Evolutionary conservation across 2,329 filamentous ascomycete species (phyloP).

Genomic region (Pseudopithomyces maydicus): DNA sequence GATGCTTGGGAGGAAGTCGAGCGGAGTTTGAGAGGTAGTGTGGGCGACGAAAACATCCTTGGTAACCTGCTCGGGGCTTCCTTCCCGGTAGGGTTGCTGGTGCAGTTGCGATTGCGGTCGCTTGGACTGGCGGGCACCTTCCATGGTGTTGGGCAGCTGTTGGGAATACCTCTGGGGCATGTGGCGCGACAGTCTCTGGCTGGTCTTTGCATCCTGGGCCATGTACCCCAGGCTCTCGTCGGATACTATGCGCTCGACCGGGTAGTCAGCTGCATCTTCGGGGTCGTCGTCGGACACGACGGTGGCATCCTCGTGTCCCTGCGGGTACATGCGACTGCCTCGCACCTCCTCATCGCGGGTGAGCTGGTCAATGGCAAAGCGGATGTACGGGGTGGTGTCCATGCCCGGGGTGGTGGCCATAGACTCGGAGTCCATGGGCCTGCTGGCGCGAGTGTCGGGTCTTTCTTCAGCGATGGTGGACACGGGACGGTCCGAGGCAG

Average conservation of each 20-base stretch:
- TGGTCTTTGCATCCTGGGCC: constrained; percentile 36
- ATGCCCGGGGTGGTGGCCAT: constrained; percentile 64
- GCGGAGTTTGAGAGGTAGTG: constrained; percentile 48
- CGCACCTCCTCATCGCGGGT: constrained; percentile 72
- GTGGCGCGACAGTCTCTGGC: constrained; percentile 34
- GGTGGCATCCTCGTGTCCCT: constrained; percentile 12
- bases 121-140: constrained; percentile 1
- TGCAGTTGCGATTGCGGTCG: too few relatives aligned
- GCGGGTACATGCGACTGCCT: constrained; percentile 57
- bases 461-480: constrained; percentile 42
- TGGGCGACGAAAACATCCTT: constrained; percentile 56
- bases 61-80: constrained; percentile 16
- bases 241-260: constrained; percentile 56
- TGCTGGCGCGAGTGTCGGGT: constrained; percentile 30
- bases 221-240: constrained; percentile 46
- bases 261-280: constrained; percentile 50
- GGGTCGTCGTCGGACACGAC: constrained; percentile 9
- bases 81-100: constrained; percentile 13
- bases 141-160: constrained; percentile 15
- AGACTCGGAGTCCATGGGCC: constrained; percentile 39
- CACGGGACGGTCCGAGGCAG: constrained; percentile 21
- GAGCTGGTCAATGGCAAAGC: constrained; percentile 86
- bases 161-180: constrained; percentile 24
- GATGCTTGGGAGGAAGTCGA: constrained; percentile 74
- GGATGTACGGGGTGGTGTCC: constrained; percentile 86